Evolutionary conservation across 371 early-diverging fungal genomes (phyloP), one percentile per base, ranked within the genome.

Genomic region (Mortierella sp.): DNA sequence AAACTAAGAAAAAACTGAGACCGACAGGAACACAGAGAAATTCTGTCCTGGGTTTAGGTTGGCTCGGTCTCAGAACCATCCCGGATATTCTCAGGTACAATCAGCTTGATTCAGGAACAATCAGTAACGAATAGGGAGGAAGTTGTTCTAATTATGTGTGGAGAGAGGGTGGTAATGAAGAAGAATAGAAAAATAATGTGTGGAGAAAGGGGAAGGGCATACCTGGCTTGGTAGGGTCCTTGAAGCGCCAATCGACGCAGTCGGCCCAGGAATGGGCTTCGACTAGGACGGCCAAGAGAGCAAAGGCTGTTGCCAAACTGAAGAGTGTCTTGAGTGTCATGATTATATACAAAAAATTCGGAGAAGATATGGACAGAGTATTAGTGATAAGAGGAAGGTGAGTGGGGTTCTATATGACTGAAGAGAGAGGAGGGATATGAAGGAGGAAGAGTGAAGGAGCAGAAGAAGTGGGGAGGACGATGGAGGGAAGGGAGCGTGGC

Each of bases 221-320:
- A 76, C 80, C 73, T 58, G 63, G 76, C 63, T 76, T 80, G 4
- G 31, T 50, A n/a, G 66, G 76, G 76, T 80, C 55, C 19, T 80
- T 80, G 73, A 73, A 73, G 43, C 80, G 72, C 80, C 80, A 80
- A 73, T 80, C 80, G 70, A 80, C 80, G 48, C 80, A 80, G 73
- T 80, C 80, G 29, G 76, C 76, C 80, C 80, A 80, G 44, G 80
- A 80, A 19, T 80, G 80, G 22, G 80, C 80, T 22, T 80, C 80
- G 55, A 48, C 53, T 47, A 73, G 19, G 39, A 69, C 55, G 64
- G 70, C 66, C 48, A 79, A 26, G 48, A 75, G 65, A 26, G 72
- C 66, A 44, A 81, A 31, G 13, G 81, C 71, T 31, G 75, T 68
- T 41, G 70, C 74, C 52, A 73, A 70, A 29, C 71, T 77, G 34